A percentile compares a stretch with the other conserved stretches of the same genome.
Evolutionary conservation across 148 eudicot species (phyloP).

Genomic region (Heliosperma pusillum): DNA sequence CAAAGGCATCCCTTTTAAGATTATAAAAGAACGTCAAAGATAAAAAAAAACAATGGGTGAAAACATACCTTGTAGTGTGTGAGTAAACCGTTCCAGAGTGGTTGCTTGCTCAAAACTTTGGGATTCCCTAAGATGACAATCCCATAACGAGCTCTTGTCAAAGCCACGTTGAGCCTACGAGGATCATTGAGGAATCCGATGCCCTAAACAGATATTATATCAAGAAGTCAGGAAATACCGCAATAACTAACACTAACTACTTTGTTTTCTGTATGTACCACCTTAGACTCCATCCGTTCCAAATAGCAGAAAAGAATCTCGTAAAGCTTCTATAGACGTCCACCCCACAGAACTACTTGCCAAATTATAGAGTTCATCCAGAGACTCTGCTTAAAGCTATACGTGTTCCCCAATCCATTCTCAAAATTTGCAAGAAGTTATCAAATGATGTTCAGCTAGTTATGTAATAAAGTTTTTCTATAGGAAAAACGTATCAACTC

Average conservation of each 20-base stretch:
- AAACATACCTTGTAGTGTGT: conserved; percentile 89
- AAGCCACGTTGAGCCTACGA: conserved; percentile 96
- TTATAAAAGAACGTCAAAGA: neutral
- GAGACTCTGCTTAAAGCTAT: neutral
- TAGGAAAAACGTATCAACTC: neutral
- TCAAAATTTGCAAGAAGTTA: neutral
- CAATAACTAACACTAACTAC: too few species aligned
- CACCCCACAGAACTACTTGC: neutral
- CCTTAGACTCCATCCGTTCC: too few species aligned
- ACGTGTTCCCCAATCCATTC: neutral
- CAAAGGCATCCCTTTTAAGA: conserved; percentile 4
- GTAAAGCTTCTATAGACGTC: neutral
- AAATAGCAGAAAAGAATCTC: neutral
- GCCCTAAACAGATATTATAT: conserved; percentile 47
- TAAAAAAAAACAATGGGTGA: neutral
- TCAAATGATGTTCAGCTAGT: neutral
- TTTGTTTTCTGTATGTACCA: too few species aligned
- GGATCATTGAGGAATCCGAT: conserved; percentile 99
- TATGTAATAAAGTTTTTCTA: neutral
- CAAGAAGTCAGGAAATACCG: neutral
- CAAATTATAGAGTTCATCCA: neutral
- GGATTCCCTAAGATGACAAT: conserved; percentile 97
- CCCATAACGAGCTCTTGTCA: conserved; percentile 99
- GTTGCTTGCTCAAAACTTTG: conserved; percentile 97
- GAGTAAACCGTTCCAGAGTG: conserved; percentile 90